Conservation (phyloP, 139 green algal genomes). For the Chlorella sp. region DNA sequence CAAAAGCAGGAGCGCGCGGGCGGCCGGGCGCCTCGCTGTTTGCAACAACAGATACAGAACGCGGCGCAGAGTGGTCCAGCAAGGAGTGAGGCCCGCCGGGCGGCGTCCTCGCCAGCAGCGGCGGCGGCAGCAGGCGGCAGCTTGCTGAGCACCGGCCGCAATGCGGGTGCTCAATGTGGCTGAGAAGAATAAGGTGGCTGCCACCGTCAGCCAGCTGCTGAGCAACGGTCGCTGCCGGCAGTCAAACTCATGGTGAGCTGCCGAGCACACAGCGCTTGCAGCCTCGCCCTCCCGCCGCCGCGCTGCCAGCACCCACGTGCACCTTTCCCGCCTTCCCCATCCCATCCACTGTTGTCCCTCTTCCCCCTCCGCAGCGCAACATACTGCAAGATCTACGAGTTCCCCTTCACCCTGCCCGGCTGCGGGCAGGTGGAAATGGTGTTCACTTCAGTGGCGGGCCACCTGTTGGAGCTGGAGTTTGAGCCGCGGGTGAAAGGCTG, state of each 20-base stretch:
- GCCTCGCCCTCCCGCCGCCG: background rate
- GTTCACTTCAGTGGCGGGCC: slow-evolving; percentile 94
- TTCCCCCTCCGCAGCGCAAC: slow-evolving; percentile 54
- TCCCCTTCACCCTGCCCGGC: slow-evolving; percentile 76
- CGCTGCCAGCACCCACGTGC: background rate
- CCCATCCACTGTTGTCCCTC: background rate
- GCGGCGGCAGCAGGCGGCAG: background rate
- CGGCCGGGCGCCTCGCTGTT: background rate
- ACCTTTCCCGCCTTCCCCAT: background rate
- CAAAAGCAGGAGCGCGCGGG: too few relatives aligned
- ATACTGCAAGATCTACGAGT: slow-evolving; percentile 88
- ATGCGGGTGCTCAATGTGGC: slow-evolving; percentile 91
- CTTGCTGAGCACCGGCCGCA: background rate
- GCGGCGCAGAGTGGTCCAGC: background rate
- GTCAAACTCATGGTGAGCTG: slow-evolving; percentile 52
- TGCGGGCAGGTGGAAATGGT: slow-evolving; percentile 75
- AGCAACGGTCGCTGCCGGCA: slow-evolving; percentile 56
- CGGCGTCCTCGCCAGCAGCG: background rate
- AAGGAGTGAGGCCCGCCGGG: background rate
- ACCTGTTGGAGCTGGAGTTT: slow-evolving; percentile 96
- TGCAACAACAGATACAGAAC: background rate
- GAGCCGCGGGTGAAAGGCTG: slow-evolving; percentile 58
- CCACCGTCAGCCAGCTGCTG: slow-evolving; percentile 83
- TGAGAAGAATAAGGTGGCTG: slow-evolving; percentile 95
- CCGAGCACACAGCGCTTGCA: too few relatives aligned